A percentile compares a stretch with the other conserved stretches of the same genome.
phyloP scores from a whole-genome alignment of 2,329 filamentous ascomycete genomes.

The Didymella glomerata region DNA sequence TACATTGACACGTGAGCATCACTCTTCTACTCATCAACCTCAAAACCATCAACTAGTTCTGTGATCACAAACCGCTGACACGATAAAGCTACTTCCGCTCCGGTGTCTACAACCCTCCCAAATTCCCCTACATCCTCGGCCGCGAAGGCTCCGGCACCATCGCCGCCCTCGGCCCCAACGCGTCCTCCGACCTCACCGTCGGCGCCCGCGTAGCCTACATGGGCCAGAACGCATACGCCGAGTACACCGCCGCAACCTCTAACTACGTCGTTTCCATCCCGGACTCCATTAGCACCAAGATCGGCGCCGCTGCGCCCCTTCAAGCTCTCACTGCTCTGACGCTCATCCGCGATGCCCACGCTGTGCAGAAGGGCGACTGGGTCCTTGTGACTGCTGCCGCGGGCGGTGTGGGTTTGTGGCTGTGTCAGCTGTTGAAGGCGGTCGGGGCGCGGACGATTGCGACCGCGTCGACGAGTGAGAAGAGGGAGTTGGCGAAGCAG shows the following conservation, averaged over 20 bases:
- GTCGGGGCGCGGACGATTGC: slow-evolving; percentile 82
- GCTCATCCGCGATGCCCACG: slow-evolving; percentile 75
- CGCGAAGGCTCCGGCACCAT: slow-evolving; percentile 80
- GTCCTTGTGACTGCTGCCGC: slow-evolving; percentile 86
- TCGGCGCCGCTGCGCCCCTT: slow-evolving; percentile 74
- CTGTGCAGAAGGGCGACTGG: slow-evolving; percentile 79
- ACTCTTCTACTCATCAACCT: background rate
- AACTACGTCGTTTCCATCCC: slow-evolving; percentile 70
- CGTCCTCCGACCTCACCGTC: slow-evolving; percentile 63
- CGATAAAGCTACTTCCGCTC: slow-evolving; percentile 78
- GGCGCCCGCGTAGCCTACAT: slow-evolving; percentile 80
- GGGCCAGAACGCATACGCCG: slow-evolving; percentile 63
- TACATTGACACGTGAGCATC: slow-evolving; percentile 78
- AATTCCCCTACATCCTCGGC: slow-evolving; percentile 78
- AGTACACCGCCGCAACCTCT: slow-evolving; percentile 65
- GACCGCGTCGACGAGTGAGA: slow-evolving; percentile 77
- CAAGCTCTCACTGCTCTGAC: slow-evolving; percentile 86
- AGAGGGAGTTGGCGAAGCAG: slow-evolving; percentile 72
- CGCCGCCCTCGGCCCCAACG: slow-evolving; percentile 65
- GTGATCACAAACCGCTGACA: background rate
- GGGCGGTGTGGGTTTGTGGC: slow-evolving; percentile 75
- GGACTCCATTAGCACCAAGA: slow-evolving; percentile 65
- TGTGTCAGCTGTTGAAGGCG: slow-evolving; percentile 76
- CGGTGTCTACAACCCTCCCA: slow-evolving; percentile 76
- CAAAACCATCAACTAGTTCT: background rate